phyloP scores from a whole-genome alignment of 345 rosid species.

The Alliaria petiolata region DNA sequence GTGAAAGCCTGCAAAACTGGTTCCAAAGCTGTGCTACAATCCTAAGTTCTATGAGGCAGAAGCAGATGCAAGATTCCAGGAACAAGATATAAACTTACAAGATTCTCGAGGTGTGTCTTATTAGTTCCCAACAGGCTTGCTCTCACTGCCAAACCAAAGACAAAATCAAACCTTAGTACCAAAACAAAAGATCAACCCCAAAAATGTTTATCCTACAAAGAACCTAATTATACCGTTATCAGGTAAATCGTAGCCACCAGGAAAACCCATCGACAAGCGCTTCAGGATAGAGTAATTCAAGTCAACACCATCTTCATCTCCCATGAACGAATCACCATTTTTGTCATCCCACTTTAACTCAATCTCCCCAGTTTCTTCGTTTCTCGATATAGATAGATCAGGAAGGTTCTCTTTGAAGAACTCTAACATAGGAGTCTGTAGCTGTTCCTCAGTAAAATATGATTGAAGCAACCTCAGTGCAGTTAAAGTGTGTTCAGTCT shows the following conservation, averaged over 20 bases:
- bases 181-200: not conserved
- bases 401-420: slow-evolving; percentile 68
- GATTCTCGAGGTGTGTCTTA: slow-evolving; percentile 40
- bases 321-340: slow-evolving; percentile 30
- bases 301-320: slow-evolving; percentile 34
- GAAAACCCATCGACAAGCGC: slow-evolving; percentile 52
- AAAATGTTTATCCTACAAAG: no score
- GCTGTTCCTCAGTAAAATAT: slow-evolving; percentile 49
- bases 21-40: not conserved
- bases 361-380: slow-evolving; percentile 45
- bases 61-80: not conserved
- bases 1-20: not conserved
- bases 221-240: slow-evolving; percentile 36
- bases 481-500: slow-evolving; percentile 56
- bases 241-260: slow-evolving; percentile 54
- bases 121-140: slow-evolving; percentile 42
- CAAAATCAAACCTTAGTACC: not conserved
- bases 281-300: slow-evolving; percentile 50
- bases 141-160: slow-evolving; percentile 45
- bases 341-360: slow-evolving; percentile 47
- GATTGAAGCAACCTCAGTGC: slow-evolving; percentile 62
- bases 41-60: not conserved
- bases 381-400: slow-evolving; percentile 38
- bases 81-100: slow-evolving; percentile 42
- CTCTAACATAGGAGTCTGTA: slow-evolving; percentile 44